Base-by-base conservation (phyloP, 495 filamentous ascomycete species). In the Annulohypoxylon moriforme region DNA sequence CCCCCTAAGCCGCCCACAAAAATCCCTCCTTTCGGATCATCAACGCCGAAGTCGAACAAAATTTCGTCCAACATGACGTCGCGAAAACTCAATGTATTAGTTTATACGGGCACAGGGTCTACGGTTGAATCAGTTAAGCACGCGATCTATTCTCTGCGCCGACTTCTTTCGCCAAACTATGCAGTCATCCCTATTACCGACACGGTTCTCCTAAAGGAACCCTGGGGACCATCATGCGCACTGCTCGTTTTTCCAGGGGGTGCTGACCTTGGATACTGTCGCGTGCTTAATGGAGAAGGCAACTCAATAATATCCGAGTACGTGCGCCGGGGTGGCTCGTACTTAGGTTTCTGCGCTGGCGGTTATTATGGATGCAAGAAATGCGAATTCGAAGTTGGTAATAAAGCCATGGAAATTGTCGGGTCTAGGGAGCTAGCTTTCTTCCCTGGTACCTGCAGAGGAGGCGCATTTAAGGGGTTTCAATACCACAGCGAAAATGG, bases 231-330 rank as follows among this genome's bases (percentile, higher is more conserved):
- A 11, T 89, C 94, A 0, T 99, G 96, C 73, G 93, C 94, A 2
- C 85, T 97, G 13, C 86, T 99, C 11, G 94, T 99, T 4, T 88
- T 99, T 57, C 96, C 96, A 9, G 96, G 96, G 14, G 96, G 96
- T n/a, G 96, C 93, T 16, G 96, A 99, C 74, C 85, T 97, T 44
- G 93, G 91, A 31, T 99, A 98, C 80, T 97, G 94, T 75, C 89
- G 92, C 4, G 89, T 87, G 10, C 86, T 99, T 44, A 96, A 98
- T 78, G 96, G 96, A 33, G 82, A 89, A 63, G 96, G 96, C 13
- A 99, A 98, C 77, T 85, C 91, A 38, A 86, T 84, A 60, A 98
- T 99, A 77, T 82, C 84, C 16, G 90, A 94, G 66, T 99, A 91
- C 77, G 93, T 99, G 49, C 90, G 91, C 59, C 81, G 88, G n/a